Base-by-base conservation (phyloP, 331 rosid species). In the Acacia concinna region DNA sequence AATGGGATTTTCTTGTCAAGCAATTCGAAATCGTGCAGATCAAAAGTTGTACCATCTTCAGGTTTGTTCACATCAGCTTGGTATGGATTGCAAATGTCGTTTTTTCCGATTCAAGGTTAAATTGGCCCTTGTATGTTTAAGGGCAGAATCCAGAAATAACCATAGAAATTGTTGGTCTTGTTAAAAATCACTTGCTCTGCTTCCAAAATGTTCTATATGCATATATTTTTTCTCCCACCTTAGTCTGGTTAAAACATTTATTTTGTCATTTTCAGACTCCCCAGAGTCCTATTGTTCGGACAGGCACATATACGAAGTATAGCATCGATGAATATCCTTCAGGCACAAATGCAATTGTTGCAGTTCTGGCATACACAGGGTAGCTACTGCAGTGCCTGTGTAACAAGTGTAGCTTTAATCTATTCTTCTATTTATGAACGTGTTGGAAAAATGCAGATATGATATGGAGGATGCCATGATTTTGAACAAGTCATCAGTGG, bases 381-480 rank as follows among this genome's bases (percentile, higher is more conserved):
- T 96, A 88, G 82, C 83, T 81, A 68, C 79, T 66, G 80, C 65
- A 74, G 63, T 81, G 72, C 80, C 34, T 49, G 14, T 68, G 34
- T 15, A 34, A 40, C 70, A 77, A 41, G 71, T 78, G 27, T 59
- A 70, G 63, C 43, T 28, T 71, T 46, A 64, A 52, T 69, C 17
- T 21, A 49, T 18, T 74, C 35, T 80, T 27, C 23, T 31, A 49
- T 74, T 82, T 54, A 70, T 66, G 25, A 73, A 34, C 57, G 9
- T 18, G 64, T 56, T 54, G 64, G 68, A 77, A 79, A 51, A 68
- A 79, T 64, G 59, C 84, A 96, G 98, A 46, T 93, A 95, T 62
- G 99, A 95, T 84, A 95, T 95, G 99, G 99, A 95, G 87, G 99
- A 95, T 83, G 99, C 99, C 62, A 95, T 95, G 99, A 95, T 95